Conservation (phyloP, 2,329 filamentous ascomycete genomes). For the Diaporthe citri region DNA sequence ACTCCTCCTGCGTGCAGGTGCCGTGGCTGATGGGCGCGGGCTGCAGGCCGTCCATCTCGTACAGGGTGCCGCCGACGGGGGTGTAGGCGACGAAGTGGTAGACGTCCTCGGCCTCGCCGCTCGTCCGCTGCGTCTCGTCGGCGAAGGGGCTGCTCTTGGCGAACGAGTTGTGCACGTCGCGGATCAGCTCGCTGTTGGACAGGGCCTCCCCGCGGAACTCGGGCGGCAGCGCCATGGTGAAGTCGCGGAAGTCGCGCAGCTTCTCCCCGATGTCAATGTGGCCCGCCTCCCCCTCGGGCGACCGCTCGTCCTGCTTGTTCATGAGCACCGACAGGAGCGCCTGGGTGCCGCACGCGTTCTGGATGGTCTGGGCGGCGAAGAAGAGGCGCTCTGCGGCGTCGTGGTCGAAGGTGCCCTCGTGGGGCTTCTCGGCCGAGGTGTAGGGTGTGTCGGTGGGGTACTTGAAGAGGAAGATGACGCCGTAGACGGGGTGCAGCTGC, state of each 20-base stretch:
- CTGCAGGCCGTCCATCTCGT: slow-evolving; percentile 96
- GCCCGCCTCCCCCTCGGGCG: slow-evolving; percentile 45
- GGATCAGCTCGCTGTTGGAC: slow-evolving; percentile 75
- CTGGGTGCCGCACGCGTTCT: slow-evolving; percentile 98
- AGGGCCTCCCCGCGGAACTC: slow-evolving; percentile 75
- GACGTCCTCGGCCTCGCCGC: slow-evolving; percentile 83
- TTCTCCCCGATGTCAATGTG: slow-evolving; percentile 79
- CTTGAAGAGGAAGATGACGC: slow-evolving; percentile 99
- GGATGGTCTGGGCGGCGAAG: slow-evolving; percentile 97
- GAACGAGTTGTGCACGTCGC: slow-evolving; percentile 90
- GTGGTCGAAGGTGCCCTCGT: slow-evolving; percentile 86
- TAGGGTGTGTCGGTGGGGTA: slow-evolving; percentile 80
- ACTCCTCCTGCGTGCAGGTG: slow-evolving; percentile 75
- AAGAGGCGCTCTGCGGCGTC: slow-evolving; percentile 82
- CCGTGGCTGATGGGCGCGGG: slow-evolving; percentile 93
- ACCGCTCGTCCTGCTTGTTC: slow-evolving; percentile 75
- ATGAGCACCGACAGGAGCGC: slow-evolving; percentile 91
- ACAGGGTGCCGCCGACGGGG: slow-evolving; percentile 81
- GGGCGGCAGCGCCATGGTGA: slow-evolving; percentile 84
- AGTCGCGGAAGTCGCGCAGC: slow-evolving; percentile 85
- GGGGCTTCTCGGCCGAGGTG: slow-evolving; percentile 72
- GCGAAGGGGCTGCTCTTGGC: slow-evolving; percentile 90
- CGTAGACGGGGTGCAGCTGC: slow-evolving; percentile 83
- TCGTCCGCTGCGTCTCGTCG: slow-evolving; percentile 84
- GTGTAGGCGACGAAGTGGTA: slow-evolving; percentile 99